Conservation (phyloP, 495 filamentous ascomycete genomes). For the Aspergillus sparsus region DNA sequence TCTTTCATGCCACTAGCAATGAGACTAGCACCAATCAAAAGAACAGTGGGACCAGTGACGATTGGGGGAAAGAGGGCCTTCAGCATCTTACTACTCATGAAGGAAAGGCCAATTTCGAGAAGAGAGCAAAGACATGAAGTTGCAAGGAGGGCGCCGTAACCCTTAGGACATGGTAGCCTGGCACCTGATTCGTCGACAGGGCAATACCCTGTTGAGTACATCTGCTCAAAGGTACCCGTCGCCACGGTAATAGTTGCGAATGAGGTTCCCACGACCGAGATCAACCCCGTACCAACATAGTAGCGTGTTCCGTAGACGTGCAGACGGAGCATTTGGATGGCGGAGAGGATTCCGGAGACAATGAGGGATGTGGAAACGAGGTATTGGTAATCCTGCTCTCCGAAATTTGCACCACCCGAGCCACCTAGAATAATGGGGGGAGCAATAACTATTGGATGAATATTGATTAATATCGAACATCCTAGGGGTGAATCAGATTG, state of each 20-base stretch:
- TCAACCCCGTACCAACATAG: conserved; percentile 83
- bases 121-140: conserved; percentile 60
- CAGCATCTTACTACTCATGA: conserved; percentile 64
- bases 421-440: conserved; percentile 77
- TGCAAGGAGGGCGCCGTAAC: conserved; percentile 82
- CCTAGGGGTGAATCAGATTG: background rate
- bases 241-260: conserved; percentile 89
- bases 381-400: conserved; percentile 63
- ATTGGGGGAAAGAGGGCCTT: conserved; percentile 84
- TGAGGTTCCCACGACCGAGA: conserved; percentile 79
- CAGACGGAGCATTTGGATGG: conserved; percentile 83
- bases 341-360: conserved; percentile 76
- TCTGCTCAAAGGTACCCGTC: conserved; percentile 72
- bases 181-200: conserved; percentile 63
- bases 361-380: conserved; percentile 89
- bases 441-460: conserved; percentile 56
- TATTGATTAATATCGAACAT: background rate
- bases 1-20: conserved; percentile 76
- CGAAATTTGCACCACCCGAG: conserved; percentile 65
- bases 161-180: conserved; percentile 75
- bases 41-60: conserved; percentile 83
- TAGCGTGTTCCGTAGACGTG: conserved; percentile 79
- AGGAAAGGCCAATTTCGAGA: conserved; percentile 47
- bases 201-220: conserved; percentile 82
- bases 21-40: conserved; percentile 73